Evolutionary conservation across 306 rosid genomes (phyloP), one percentile per base, ranked within the genome.

Genomic region (Prunus fruticosa): DNA sequence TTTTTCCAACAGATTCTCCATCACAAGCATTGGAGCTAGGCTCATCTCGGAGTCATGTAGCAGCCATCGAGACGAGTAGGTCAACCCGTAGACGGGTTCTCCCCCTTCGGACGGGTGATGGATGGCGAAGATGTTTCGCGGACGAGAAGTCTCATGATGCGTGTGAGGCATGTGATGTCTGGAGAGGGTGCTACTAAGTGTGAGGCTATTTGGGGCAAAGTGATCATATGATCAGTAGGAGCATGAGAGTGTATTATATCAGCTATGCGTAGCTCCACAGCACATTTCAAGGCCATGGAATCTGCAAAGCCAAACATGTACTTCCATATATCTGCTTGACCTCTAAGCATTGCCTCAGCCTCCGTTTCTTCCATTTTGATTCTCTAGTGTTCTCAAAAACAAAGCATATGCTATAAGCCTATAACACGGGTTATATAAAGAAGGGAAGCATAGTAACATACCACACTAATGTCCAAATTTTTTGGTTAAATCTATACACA

Each of bases 291-390:
- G 11, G 84, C 87, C 87, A 81, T 81, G 22, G 84, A 75, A 47
- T 86, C 87, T 1, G 76, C 84, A 61, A 78, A 83, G 73, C 76
- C 28, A n/a, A 81, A 20, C 84, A 83, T 81, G 76, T 57, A 67
- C 47, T 75, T 83, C 87, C 87, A 83, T 75, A 83, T 81, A 18
- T 72, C 78, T n/a, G 83, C 84, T 67, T 86, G 89, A 19, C 89
- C 85, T 83, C 63, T 63, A 13, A 81, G 64, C 43, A 3, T 3
- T 45, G 69, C 77, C 32, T 77, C 84, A 6, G 22, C 46, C 53
- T 73, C 80, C 41, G 72, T 54, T 27, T 9, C 5, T 52, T 61
- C 77, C 84, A 79, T 80, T 53, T 58, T 27, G 20, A 14, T 60
- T 38, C 34, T 80, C 10, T 28, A 62, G 2, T 28, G 11, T 28